phyloP scores from a whole-genome alignment of 2,329 filamentous ascomycete genomes.

The Fusarium globosum region DNA sequence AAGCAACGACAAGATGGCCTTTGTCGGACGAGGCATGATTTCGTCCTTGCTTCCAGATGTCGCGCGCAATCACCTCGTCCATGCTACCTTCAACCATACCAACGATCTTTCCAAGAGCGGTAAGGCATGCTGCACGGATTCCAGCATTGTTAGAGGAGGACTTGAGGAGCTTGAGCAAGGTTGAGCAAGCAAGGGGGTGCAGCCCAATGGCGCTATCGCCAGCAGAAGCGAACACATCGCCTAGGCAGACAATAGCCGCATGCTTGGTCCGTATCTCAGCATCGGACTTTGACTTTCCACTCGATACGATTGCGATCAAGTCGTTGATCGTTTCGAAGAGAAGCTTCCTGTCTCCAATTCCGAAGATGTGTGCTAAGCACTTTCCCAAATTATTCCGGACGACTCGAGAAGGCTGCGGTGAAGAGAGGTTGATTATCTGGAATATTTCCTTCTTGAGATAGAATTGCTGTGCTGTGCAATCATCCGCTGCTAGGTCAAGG shows the following conservation, averaged over 20 bases:
- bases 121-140: slow-evolving; percentile 81
- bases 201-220: slow-evolving; percentile 92
- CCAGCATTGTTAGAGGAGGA: slow-evolving; percentile 82
- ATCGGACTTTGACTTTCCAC: slow-evolving; percentile 79
- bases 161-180: slow-evolving; percentile 83
- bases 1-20: slow-evolving; percentile 80
- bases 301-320: slow-evolving; percentile 76
- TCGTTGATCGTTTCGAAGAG: slow-evolving; percentile 97
- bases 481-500: slow-evolving; percentile 76
- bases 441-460: slow-evolving; percentile 95
- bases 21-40: slow-evolving; percentile 83
- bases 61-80: slow-evolving; percentile 86
- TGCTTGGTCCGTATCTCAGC: slow-evolving; percentile 84
- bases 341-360: slow-evolving; percentile 87
- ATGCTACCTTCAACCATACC: slow-evolving; percentile 79
- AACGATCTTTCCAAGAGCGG: slow-evolving; percentile 78
- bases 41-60: slow-evolving; percentile 92
- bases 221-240: slow-evolving; percentile 89
- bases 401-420: slow-evolving; percentile 86
- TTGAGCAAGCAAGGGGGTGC: slow-evolving; percentile 77
- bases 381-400: slow-evolving; percentile 89
- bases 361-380: slow-evolving; percentile 85
- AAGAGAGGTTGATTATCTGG: slow-evolving; percentile 87
- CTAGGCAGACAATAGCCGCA: slow-evolving; percentile 87
- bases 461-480: slow-evolving; percentile 88